Evolutionary conservation across 495 filamentous ascomycete species (phyloP).

Genomic region (Penicillium steckii): DNA sequence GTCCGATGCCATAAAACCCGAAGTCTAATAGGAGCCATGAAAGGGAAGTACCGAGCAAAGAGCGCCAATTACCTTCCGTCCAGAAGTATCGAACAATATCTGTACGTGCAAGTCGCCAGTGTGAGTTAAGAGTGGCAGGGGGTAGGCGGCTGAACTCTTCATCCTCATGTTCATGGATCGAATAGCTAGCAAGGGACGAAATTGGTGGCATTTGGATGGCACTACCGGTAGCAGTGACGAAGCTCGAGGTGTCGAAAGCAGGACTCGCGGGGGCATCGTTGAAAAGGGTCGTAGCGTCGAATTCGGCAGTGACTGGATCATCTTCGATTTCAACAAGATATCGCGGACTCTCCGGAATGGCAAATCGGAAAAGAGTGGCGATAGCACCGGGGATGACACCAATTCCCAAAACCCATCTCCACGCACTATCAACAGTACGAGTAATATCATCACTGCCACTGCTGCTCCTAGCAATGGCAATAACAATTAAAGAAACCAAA

Average conservation of each 20-base stretch:
- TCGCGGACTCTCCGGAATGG: slow-evolving; percentile 61
- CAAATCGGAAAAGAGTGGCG: slow-evolving; percentile 56
- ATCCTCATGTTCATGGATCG: slow-evolving; percentile 23
- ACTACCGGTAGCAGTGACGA: slow-evolving; percentile 8
- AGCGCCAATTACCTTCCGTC: slow-evolving; percentile 51
- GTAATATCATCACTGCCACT: slow-evolving; percentile 30
- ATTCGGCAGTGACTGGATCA: slow-evolving; percentile 45
- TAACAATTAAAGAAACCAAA: slow-evolving; percentile 48
- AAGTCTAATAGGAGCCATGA: slow-evolving; percentile 56
- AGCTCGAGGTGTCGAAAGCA: slow-evolving; percentile 12
- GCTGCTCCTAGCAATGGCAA: slow-evolving; percentile 34
- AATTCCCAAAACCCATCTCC: slow-evolving; percentile 61
- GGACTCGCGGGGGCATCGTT: slow-evolving; percentile 20
- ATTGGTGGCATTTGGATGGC: slow-evolving; percentile 23
- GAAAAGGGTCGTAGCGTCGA: slow-evolving; percentile 44
- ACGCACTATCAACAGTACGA: slow-evolving; percentile 47
- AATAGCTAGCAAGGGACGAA: slow-evolving; percentile 27
- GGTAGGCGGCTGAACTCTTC: slow-evolving; percentile 22
- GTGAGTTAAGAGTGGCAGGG: slow-evolving; percentile 41
- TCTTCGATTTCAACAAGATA: slow-evolving; percentile 54
- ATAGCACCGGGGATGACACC: slow-evolving; percentile 60
- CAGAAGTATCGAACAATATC: slow-evolving; percentile 51
- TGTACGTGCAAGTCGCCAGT: slow-evolving; percentile 39
- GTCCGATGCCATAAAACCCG: slow-evolving; percentile 55
- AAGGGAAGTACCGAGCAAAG: slow-evolving; percentile 47